Conservation (phyloP, 2,329 filamentous ascomycete species). For the Stachybotrys echinatus region DNA sequence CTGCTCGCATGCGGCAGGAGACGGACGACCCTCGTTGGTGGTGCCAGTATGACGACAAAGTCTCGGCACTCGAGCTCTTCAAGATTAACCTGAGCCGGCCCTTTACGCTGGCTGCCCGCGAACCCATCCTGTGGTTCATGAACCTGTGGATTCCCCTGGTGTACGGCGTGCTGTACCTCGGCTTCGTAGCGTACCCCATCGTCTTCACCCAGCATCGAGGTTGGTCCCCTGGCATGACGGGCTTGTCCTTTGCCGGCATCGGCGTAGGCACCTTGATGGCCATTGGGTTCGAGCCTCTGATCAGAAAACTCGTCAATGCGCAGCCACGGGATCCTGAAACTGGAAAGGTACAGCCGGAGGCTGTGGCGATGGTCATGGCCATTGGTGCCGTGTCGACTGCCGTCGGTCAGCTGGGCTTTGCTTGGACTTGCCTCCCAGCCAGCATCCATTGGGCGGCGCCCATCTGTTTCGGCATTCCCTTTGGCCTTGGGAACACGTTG, state of each 20-base stretch:
- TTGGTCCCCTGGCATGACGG: conserved; percentile 68
- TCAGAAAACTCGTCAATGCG: conserved; percentile 70
- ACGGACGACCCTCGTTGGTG: conserved; percentile 69
- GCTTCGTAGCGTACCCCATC: conserved; percentile 86
- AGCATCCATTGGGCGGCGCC: conserved; percentile 79
- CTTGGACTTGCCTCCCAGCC: conserved; percentile 76
- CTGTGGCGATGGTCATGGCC: conserved; percentile 74
- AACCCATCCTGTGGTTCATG: conserved; percentile 75
- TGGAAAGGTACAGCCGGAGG: conserved; percentile 69
- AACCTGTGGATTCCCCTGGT: conserved; percentile 71
- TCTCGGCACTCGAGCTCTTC: conserved; percentile 60
- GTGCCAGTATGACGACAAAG: conserved; percentile 72
- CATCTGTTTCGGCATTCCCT: conserved; percentile 72
- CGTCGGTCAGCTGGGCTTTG: conserved; percentile 77
- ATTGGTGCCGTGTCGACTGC: conserved; percentile 71
- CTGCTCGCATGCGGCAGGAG: conserved; percentile 57
- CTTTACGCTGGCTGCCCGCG: conserved; percentile 69
- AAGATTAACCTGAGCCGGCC: conserved; percentile 73
- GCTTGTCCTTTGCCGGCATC: conserved; percentile 72
- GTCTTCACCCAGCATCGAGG: conserved; percentile 71
- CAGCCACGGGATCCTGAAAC: conserved; percentile 72
- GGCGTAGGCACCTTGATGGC: conserved; percentile 58
- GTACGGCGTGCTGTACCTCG: conserved; percentile 83
- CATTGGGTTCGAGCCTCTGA: conserved; percentile 62
- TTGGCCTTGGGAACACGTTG: conserved; percentile 69